phyloP scores from a whole-genome alignment of 2,329 filamentous ascomycete genomes.

The Massarina eburnea region DNA sequence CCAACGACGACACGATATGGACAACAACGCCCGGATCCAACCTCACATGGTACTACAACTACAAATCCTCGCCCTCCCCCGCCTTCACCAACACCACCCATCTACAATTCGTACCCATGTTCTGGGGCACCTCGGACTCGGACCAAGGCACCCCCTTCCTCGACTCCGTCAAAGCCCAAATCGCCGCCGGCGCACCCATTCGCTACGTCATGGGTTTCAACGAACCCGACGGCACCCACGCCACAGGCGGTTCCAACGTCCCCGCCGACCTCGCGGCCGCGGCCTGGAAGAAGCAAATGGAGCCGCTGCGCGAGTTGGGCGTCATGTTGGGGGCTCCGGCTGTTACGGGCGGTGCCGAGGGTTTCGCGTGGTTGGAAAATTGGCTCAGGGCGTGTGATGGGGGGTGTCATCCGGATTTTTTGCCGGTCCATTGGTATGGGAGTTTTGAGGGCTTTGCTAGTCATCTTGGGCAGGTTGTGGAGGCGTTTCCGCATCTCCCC shows the following conservation, averaged over 20 bases:
- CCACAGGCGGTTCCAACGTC: slow-evolving; percentile 65
- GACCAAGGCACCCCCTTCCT: slow-evolving; percentile 61
- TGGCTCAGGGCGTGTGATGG: slow-evolving; percentile 63
- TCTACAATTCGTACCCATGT: slow-evolving; percentile 79
- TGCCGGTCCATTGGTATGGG: slow-evolving; percentile 60
- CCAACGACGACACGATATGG: slow-evolving; percentile 69
- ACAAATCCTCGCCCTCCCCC: slow-evolving; percentile 59
- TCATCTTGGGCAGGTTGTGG: slow-evolving; percentile 63
- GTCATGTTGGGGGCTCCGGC: slow-evolving; percentile 71
- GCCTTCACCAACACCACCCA: slow-evolving; percentile 45
- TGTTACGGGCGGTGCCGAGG: slow-evolving; percentile 62
- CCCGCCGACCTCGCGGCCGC: slow-evolving; percentile 62
- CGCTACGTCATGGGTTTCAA: slow-evolving; percentile 75
- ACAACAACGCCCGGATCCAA: slow-evolving; percentile 54
- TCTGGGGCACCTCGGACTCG: slow-evolving; percentile 62
- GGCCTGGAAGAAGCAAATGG: slow-evolving; percentile 71
- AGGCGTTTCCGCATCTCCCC: slow-evolving; percentile 51
- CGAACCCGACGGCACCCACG: slow-evolving; percentile 66
- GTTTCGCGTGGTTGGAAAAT: slow-evolving; percentile 67
- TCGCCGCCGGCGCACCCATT: slow-evolving; percentile 60
- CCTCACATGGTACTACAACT: slow-evolving; percentile 87
- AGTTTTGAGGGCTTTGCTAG: slow-evolving; percentile 68
- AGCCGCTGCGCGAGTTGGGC: slow-evolving; percentile 65
- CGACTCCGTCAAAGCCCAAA: slow-evolving; percentile 57
- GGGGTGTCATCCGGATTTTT: slow-evolving; percentile 51